A percentile compares a stretch with the other conserved stretches of the same genome.
phyloP scores from a whole-genome alignment of 139 green algal genomes.

The Chlorella vulgaris region DNA sequence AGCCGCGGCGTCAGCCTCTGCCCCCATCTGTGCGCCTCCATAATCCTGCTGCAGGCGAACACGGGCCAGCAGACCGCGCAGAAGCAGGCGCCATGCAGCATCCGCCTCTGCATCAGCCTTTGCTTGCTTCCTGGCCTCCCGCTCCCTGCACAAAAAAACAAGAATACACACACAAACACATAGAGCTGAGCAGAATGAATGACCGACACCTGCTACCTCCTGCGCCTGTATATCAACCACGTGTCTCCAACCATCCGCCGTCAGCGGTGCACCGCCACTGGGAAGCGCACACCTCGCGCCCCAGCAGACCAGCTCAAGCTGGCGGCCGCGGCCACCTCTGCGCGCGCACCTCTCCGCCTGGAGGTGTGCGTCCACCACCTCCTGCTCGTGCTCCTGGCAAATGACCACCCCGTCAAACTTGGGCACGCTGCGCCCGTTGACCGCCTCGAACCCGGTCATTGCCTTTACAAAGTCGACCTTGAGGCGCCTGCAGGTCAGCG shows the following conservation, averaged over 20 bases:
- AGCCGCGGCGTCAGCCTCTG: conserved; percentile 16
- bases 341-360: conserved; percentile 44
- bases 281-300: too few species aligned
- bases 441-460: conserved; percentile 76
- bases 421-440: conserved; percentile 55
- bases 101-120: conserved; percentile 43
- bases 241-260: too few species aligned
- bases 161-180: too few species aligned
- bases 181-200: too few species aligned
- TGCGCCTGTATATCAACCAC: too few species aligned
- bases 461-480: conserved; percentile 79
- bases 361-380: conserved; percentile 53
- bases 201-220: too few species aligned
- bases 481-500: conserved; percentile 54
- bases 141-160: conserved; percentile 1
- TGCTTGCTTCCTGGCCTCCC: conserved; percentile 34
- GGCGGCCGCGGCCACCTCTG: neutral
- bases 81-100: conserved; percentile 59
- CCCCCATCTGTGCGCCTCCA: conserved; percentile 6
- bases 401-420: conserved; percentile 76
- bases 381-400: conserved; percentile 64
- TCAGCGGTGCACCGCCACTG: too few species aligned
- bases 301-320: neutral
- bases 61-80: conserved; percentile 44
- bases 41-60: conserved; percentile 50